Evolutionary conservation across 768 basidiomycete species (phyloP), one percentile per base, ranked within the genome.

Genomic region (Suillus fuscotomentosus): DNA sequence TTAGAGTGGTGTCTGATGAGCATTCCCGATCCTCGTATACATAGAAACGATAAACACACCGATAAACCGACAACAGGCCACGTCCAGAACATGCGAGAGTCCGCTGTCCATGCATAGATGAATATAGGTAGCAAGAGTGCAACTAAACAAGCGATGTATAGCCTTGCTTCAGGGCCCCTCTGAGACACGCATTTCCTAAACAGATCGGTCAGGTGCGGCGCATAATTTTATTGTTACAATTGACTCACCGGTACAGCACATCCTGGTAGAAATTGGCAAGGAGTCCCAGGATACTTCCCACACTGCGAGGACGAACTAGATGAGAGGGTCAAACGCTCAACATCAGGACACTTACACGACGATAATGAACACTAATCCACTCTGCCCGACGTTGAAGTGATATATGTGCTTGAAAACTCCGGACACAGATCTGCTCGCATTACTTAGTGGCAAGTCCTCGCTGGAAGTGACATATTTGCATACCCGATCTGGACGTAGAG

Each of bases 21-120:
- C 15, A 22, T 22, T 34, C 31, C n/a, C n/a, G 36, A 14, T 42
- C 24, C 15, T n/a, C 27, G 8, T 34, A 2, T 1, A 22, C 34
- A 43, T 53, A 13, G 36, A 34, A 31, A 27, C 34, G 11, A 51
- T 41, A 41, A 43, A 68, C 55, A 60, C 42, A 15, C 45, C 17
- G 36, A 50, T 36, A 62, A 54, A 22, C 61, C 60, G 3, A 72
- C 67, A n/a, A 66, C 48, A 6, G 71, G 69, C 66, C 67, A 86
- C 48, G 88, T 84, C 89, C 90, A 92, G 61, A 81, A 84, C 2
- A 89, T 78, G 8, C 67, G 66, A 1, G 79, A 67, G 63, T 81
- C 84, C 17, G 86, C 83, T 24, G 86, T 85, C 85, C 88, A 90
- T 0, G 87, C 89, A 70, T 87, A 92, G 45, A 91, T 85, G 73